Evolutionary conservation across 2,329 filamentous ascomycete species (phyloP).

Genomic region (Venturia aucupariae): DNA sequence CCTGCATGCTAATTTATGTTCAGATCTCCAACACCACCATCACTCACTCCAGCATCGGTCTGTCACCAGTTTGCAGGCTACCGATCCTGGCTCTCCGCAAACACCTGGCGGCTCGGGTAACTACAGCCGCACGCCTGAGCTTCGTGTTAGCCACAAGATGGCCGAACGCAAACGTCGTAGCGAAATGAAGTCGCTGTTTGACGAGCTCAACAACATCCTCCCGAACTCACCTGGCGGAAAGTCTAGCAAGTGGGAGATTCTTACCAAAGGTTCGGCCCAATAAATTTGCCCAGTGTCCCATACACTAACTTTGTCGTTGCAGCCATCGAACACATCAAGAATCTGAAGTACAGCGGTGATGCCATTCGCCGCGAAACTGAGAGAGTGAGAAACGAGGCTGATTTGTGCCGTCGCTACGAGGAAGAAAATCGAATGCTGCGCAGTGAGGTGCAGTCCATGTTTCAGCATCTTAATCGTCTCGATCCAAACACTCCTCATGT

Average conservation of each 20-base stretch:
- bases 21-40: constrained; percentile 49
- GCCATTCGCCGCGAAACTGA: constrained; percentile 37
- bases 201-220: constrained; percentile 67
- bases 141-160: constrained; percentile 76
- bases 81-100: constrained; percentile 46
- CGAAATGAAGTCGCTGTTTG: constrained; percentile 83
- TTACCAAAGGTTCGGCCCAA: constrained; percentile 63
- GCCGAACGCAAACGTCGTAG: constrained; percentile 75
- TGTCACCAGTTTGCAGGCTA: constrained; percentile 54
- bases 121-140: constrained; percentile 73
- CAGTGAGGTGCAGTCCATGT: constrained; percentile 37
- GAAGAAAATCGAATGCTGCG: constrained; percentile 40
- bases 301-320: constrained; percentile 15
- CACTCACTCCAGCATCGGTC: constrained; percentile 69
- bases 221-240: constrained; percentile 75
- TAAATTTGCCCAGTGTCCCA: neutral
- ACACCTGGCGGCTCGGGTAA: constrained; percentile 52
- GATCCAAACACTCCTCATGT: constrained; percentile 39
- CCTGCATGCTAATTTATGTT: constrained; percentile 18
- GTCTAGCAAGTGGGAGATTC: constrained; percentile 81
- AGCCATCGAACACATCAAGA: constrained; percentile 44
- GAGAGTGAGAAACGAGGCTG: constrained; percentile 30
- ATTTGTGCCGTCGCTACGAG: constrained; percentile 16
- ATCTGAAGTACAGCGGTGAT: constrained; percentile 30
- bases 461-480: constrained; percentile 36